Evolutionary conservation across 2,329 filamentous ascomycete species (phyloP).

Genomic region (Diaporthe longicolla): DNA sequence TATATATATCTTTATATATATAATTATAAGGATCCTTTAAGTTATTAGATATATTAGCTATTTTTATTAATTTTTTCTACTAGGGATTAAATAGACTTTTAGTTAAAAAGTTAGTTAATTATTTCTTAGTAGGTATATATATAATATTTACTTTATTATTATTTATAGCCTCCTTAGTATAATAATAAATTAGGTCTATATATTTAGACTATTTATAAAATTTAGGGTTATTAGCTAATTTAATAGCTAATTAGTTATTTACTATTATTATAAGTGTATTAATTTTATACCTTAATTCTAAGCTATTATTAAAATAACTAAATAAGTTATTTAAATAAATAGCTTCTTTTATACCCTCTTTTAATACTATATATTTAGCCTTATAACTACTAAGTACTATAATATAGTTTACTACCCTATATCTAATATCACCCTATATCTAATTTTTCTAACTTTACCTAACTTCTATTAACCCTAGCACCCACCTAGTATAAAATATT

Average conservation of each 20-base stretch:
- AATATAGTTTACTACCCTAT: no score
- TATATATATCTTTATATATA: background rate
- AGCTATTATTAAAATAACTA: background rate
- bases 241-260: no score
- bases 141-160: background rate
- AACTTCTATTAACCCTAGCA: no score
- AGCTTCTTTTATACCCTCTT: background rate
- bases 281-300: background rate
- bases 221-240: background rate
- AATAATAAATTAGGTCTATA: background rate
- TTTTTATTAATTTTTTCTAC: background rate
- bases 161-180: background rate
- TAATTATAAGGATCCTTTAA: background rate
- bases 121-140: background rate
- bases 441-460: no score
- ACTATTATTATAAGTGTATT: no score
- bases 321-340: background rate
- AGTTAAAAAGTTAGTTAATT: background rate
- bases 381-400: background rate
- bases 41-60: background rate
- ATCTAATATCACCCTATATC: no score
- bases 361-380: background rate
- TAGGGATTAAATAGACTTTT: constrained; percentile 5
- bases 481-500: no score
- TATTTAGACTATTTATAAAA: constrained; percentile 5